These are phyloP conservation scores for Trichoderma guizhouense DNA, from an alignment of 2,329 filamentous ascomycete genomes.

Conservation along the genomic window DNA sequence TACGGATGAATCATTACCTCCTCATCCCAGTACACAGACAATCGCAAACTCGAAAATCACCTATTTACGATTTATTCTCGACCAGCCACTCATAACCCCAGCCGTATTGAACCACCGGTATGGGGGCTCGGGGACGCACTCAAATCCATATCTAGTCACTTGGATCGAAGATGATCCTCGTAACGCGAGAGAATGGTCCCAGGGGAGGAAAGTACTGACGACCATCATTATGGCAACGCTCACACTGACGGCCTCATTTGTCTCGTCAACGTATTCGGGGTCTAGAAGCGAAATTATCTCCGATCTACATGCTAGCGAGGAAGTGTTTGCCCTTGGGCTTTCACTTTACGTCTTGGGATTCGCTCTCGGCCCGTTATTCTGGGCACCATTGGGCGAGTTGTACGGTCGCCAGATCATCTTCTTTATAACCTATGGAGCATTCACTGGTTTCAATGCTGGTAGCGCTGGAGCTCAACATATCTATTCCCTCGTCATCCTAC, in stretches of 20 bases:
- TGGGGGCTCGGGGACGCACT: not conserved
- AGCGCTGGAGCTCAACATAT: not conserved
- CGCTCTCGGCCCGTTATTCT: slow-evolving; percentile 56
- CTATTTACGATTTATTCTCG: not conserved
- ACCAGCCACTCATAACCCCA: not conserved
- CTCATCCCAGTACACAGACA: not conserved
- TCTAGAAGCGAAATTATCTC: not conserved
- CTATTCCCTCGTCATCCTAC: not conserved
- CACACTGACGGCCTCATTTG: not conserved
- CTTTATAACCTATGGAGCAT: not conserved
- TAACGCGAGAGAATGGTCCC: not conserved
- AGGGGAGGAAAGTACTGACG: not conserved
- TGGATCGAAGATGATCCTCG: not conserved
- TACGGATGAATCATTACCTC: not conserved
- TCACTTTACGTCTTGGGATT: slow-evolving; percentile 42
- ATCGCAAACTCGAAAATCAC: not conserved
- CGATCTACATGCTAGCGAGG: not conserved
- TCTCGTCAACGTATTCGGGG: not conserved
- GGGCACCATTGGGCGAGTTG: slow-evolving; percentile 61
- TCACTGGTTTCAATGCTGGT: not conserved
- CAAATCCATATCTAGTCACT: not conserved
- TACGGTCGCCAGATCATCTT: slow-evolving; percentile 44
- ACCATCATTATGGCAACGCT: not conserved
- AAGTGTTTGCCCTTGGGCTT: not conserved
- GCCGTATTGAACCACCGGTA: not conserved